Percentiles rank a stretch among this genome's conserved stretches.
Conservation (phyloP, 768 basidiomycete species). For the Mycena epipterygia region DNA sequence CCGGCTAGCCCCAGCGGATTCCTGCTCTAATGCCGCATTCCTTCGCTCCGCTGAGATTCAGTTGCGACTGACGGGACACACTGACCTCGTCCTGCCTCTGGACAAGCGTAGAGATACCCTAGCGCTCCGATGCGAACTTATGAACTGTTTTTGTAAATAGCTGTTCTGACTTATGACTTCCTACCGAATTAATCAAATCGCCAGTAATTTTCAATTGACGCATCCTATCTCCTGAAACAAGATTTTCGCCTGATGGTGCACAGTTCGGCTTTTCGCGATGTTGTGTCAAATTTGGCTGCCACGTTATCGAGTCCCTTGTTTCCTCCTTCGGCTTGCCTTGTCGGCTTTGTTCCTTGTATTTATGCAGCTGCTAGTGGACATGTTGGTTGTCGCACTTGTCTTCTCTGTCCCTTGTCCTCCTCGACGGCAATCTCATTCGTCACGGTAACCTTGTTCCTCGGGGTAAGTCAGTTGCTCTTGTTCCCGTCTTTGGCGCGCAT, state of each 20-base stretch:
- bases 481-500: neutral
- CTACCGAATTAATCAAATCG: neutral
- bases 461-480: neutral
- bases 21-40: neutral
- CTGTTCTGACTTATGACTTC: neutral
- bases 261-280: too few relatives aligned
- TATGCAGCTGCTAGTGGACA: too few relatives aligned
- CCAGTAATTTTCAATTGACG: too few relatives aligned
- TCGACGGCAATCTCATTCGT: neutral
- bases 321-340: too few relatives aligned
- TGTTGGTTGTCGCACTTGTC: constrained; percentile 19
- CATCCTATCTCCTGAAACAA: too few relatives aligned
- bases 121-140: constrained; percentile 17
- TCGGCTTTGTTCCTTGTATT: too few relatives aligned
- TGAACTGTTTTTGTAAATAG: constrained; percentile 25
- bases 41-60: constrained; percentile 22
- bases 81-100: neutral
- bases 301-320: constrained; percentile 20
- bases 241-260: too few relatives aligned
- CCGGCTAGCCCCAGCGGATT: neutral
- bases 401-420: constrained; percentile 20
- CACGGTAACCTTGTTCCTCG: constrained; percentile 16
- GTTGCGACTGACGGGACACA: constrained; percentile 15
- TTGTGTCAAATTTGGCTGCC: neutral
- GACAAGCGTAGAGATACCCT: neutral